These are phyloP conservation scores for Aspergillus spinulosporus DNA, from an alignment of 2,329 filamentous ascomycete genomes.

Conservation along the genomic window DNA sequence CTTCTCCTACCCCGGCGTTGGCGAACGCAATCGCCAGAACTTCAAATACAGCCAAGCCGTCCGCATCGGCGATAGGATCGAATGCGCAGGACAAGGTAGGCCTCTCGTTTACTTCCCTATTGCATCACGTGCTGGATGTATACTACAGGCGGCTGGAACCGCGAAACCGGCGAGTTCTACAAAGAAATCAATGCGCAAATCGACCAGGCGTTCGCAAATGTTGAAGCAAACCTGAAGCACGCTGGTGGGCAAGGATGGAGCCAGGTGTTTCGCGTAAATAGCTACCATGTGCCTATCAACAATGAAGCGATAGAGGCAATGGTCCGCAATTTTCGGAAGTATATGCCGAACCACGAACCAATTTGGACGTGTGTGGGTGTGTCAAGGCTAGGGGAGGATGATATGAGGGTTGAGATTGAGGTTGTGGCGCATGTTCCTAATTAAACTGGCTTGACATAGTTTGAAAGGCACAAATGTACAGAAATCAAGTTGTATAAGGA, in stretches of 20 bases:
- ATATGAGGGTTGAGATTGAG: constrained; percentile 62
- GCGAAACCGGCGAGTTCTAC: constrained; percentile 24
- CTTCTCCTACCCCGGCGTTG: constrained; percentile 43
- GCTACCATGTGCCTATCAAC: constrained; percentile 49
- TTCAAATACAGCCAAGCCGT: constrained; percentile 52
- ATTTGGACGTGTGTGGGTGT: constrained; percentile 59
- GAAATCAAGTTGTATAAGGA: too few species aligned
- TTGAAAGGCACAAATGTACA: too few species aligned
- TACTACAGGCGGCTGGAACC: constrained; percentile 38
- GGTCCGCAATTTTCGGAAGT: constrained; percentile 51
- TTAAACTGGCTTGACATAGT: too few species aligned
- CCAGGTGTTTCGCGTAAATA: constrained; percentile 55
- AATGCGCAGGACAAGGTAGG: constrained; percentile 37
- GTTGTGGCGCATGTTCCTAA: constrained; percentile 49
- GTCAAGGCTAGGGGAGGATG: constrained; percentile 46
- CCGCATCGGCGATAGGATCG: constrained; percentile 51
- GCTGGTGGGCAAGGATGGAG: constrained; percentile 53
- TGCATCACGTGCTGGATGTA: too few species aligned
- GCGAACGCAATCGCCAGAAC: constrained; percentile 35
- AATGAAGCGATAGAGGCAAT: constrained; percentile 43
- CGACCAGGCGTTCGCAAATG: constrained; percentile 58
- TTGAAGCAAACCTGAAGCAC: constrained; percentile 53
- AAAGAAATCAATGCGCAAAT: constrained; percentile 49
- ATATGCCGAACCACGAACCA: constrained; percentile 55
- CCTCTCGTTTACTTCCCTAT: neutral